These are phyloP conservation scores for Cryptococcus floricola DNA, from an alignment of 1,284 basidiomycete species.

Conservation along the genomic window DNA sequence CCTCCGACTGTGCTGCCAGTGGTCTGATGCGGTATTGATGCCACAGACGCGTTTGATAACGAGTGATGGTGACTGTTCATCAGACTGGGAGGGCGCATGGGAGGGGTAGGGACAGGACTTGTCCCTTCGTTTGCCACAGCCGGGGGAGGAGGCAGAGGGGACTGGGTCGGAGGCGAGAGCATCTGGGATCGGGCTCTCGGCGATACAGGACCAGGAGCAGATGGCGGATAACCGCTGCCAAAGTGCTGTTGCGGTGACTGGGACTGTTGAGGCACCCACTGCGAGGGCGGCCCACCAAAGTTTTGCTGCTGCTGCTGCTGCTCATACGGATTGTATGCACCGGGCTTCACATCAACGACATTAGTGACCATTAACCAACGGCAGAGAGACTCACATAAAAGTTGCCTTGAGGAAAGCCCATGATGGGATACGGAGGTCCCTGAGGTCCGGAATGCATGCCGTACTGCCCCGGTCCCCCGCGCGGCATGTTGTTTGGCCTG, in stretches of 20 bases:
- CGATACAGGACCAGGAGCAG: conserved; percentile 24
- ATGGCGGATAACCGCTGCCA: neutral
- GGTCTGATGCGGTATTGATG: conserved; percentile 21
- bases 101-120: conserved; percentile 39
- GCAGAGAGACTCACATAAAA: conserved; percentile 32
- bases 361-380: neutral
- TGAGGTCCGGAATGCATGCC: conserved; percentile 30
- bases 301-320: conserved; percentile 25
- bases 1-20: conserved; percentile 9
- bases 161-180: conserved; percentile 6
- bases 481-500: conserved; percentile 15
- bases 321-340: conserved; percentile 23
- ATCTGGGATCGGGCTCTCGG: conserved; percentile 30
- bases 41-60: conserved; percentile 19
- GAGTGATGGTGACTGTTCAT: conserved; percentile 26
- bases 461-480: conserved; percentile 15
- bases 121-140: conserved; percentile 26
- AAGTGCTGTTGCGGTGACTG: conserved; percentile 11
- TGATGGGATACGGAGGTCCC: conserved; percentile 17
- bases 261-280: conserved; percentile 32
- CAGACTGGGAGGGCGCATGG: conserved; percentile 34
- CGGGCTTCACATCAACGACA: conserved; percentile 5
- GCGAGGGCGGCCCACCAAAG: conserved; percentile 20
- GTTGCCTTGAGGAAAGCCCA: conserved; percentile 22
- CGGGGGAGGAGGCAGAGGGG: conserved; percentile 29